Evolutionary conservation across 139 green algal genomes (phyloP), one percentile per base, ranked within the genome.

Genomic region (Penium margaritaceum): DNA sequence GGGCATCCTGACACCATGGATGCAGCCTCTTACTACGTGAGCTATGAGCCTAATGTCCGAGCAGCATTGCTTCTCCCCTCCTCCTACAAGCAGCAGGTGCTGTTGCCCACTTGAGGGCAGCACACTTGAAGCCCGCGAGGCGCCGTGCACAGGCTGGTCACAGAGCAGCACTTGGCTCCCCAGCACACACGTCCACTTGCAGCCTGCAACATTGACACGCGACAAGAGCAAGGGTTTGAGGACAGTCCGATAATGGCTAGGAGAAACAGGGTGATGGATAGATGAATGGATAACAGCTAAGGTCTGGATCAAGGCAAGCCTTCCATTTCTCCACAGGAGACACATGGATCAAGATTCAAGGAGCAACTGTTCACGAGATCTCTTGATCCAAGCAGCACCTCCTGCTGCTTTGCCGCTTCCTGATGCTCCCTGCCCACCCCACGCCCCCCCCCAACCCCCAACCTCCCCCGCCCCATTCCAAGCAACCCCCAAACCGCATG

Each of bases 101-200:
- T 60, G 51, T 60, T 60, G 17, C 51, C 51, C 24, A 60, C 19
- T 27, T 60, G 51, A n/a, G 51, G 51, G 6, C 51, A 60, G 51
- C 51, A 60, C 1, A 60, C 51, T 5, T n/a, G 51, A n/a, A 19
- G 15, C 51, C 30, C 30, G 5, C 30, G n/a, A n/a, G 29, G 29
- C 51, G 51, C 30, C 51, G 30, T 60, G 3, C 51, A 60, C 51
- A 60, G 51, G 21, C 51, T 60, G 0, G 51, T 60, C 30, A 60
- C 51, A 60, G 24, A 33, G 51, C 51, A 60, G 51, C 51, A 60
- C 51, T 60, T 60, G 5, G 30, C 51, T n/a, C 51, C 51, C 51
- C 51, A 60, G 17, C 51, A 60, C 51, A 60, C 51, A 24, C 51
- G 51, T 1, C 51, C 51, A 24, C 51, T 60, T 33, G 29, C 51